Percentiles rank a stretch among this genome's conserved stretches.
These are phyloP conservation scores for Podospora comata DNA, from an alignment of 495 filamentous ascomycete species.

Conservation along the genomic window DNA sequence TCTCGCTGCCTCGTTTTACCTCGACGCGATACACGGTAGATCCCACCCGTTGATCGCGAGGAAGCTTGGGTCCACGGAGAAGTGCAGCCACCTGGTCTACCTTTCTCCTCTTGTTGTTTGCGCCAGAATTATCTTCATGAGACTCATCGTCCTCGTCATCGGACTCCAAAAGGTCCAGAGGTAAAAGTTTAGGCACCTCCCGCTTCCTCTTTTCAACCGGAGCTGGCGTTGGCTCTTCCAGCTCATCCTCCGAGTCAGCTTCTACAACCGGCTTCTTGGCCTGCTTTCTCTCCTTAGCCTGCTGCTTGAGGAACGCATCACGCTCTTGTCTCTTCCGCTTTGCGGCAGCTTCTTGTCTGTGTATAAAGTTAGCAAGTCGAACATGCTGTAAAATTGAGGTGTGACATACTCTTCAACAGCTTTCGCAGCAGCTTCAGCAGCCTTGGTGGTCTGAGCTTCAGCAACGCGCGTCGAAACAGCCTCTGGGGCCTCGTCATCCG, in stretches of 20 bases:
- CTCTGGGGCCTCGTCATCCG: constrained; percentile 47
- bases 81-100: constrained; percentile 30
- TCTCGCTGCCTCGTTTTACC: constrained; percentile 27
- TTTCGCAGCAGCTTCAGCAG: constrained; percentile 37
- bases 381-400: not conserved
- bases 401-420: constrained; percentile 41
- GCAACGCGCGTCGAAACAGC: constrained; percentile 42
- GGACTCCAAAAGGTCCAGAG: constrained; percentile 48
- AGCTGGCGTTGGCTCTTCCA: constrained; percentile 20
- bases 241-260: constrained; percentile 18
- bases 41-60: constrained; percentile 39
- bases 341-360: constrained; percentile 40
- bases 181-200: constrained; percentile 39
- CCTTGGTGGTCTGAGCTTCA: constrained; percentile 35
- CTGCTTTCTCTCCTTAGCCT: constrained; percentile 43
- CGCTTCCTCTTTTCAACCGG: constrained; percentile 30
- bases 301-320: constrained; percentile 44
- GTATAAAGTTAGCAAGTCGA: constrained; percentile 11
- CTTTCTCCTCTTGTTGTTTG: constrained; percentile 37
- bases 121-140: constrained; percentile 18
- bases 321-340: constrained; percentile 48
- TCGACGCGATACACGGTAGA: constrained; percentile 45
- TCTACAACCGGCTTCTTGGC: constrained; percentile 13
- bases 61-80: constrained; percentile 27
- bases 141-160: constrained; percentile 38